Percentiles rank a stretch among this genome's conserved stretches.
phyloP scores from a whole-genome alignment of 352 stramenopile genomes.

The Pythium coloratum region DNA sequence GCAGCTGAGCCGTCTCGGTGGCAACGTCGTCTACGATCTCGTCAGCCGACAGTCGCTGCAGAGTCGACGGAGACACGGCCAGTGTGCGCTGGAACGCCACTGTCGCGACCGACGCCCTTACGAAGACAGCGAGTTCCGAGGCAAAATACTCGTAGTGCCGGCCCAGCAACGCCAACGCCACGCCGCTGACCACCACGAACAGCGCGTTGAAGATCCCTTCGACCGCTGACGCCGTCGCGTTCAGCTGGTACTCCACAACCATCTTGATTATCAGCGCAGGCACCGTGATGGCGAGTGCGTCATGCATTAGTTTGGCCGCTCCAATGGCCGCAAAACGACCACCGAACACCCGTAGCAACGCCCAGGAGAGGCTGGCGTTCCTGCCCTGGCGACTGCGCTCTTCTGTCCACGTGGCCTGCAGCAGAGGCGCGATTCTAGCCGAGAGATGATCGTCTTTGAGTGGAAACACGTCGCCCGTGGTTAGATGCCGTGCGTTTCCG shows the following conservation, averaged over 20 bases:
- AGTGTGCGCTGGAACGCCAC: constrained; percentile 78
- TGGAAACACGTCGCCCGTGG: constrained; percentile 8
- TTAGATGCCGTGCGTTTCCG: constrained; percentile 15
- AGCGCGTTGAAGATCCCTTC: constrained; percentile 55
- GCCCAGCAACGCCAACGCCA: constrained; percentile 62
- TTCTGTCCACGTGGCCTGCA: constrained; percentile 3
- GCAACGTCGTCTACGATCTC: constrained; percentile 97
- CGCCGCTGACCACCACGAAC: constrained; percentile 60
- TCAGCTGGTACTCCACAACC: constrained; percentile 66
- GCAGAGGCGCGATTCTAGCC: not conserved
- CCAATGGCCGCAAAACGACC: constrained; percentile 45
- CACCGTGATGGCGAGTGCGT: constrained; percentile 60
- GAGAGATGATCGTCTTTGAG: constrained; percentile 8
- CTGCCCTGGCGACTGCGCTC: not conserved
- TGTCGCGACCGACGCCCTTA: constrained; percentile 43
- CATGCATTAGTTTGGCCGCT: constrained; percentile 67
- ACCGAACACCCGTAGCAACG: constrained; percentile 53
- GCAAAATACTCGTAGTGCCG: constrained; percentile 59
- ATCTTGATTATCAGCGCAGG: constrained; percentile 70
- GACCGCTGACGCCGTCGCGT: constrained; percentile 43
- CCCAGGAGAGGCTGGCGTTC: constrained; percentile 49
- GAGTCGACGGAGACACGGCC: constrained; percentile 69
- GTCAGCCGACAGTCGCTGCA: constrained; percentile 70
- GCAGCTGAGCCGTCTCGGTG: constrained; percentile 93
- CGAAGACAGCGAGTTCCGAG: constrained; percentile 12